Base-by-base conservation (phyloP, 164 flowering plant species). In the Amborella trichopoda region DNA sequence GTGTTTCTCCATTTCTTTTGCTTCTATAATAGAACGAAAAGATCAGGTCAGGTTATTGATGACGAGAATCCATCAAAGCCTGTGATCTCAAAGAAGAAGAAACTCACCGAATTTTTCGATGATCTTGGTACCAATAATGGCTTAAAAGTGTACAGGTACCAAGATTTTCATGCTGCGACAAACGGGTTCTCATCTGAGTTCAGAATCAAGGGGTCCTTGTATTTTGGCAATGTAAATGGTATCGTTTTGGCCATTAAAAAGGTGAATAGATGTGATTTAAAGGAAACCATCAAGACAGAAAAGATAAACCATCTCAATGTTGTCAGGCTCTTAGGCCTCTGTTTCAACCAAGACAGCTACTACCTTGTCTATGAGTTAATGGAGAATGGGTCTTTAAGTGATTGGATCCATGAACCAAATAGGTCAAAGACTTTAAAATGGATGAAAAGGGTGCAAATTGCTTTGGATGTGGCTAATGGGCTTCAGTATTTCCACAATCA, bases 281-380 rank as follows among this genome's bases (percentile, higher is more conserved):
- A 69, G 40, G 87, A 78, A 55, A 66, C 74, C 40, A 73, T 58
- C 24, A 43, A 78, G 40, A 67, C 77, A 50, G 62, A 61, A 37
- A 69, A 61, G 51, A 50, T 77, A 50, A 83, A 79, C 46, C 94
- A 87, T 40, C 67, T 66, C 68, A 87, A 81, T 53, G 48, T 87
- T 50, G 63, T 77, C 13, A 53, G 51, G 37, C 80, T 81, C n/a
- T 37, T 52, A 26, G 91, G 90, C 27, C 47, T 56, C 25, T 75
- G 86, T 28, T 38, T 58, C 16, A 52, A 62, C 4, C 41, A 65
- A 0, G 74, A 72, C 18, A 6, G 21, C n/a, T 63, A 46, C 33
- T 81, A 65, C 59, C 73, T 81, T 14, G 71, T 81, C 14, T 81
- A 55, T 44, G 86, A 81, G 70, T 73, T 55, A 44, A 58, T 70